phyloP scores from a whole-genome alignment of 2,329 filamentous ascomycete species.

The Calonectria hawksworthii region DNA sequence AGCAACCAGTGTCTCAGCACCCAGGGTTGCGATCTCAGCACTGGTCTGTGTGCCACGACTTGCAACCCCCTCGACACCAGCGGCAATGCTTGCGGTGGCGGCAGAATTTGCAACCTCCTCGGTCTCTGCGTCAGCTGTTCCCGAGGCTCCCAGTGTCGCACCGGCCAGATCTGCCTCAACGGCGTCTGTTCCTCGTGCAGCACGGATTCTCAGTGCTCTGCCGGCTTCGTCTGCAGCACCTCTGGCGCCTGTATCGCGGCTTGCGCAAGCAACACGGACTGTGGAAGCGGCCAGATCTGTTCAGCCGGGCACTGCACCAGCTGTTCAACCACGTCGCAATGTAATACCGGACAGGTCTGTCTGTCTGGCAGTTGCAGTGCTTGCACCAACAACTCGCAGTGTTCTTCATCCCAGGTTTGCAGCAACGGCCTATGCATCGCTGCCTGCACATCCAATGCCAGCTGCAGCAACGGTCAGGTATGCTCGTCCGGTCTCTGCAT shows the following conservation, averaged over 20 bases:
- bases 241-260: constrained; percentile 17
- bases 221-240: constrained; percentile 18
- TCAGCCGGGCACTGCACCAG: constrained; percentile 12
- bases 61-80: constrained; percentile 14
- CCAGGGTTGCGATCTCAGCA: constrained; percentile 9
- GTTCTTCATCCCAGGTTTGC: constrained; percentile 25
- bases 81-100: constrained; percentile 13
- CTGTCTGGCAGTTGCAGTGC: constrained; percentile 4
- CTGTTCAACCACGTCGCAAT: constrained; percentile 20
- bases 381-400: constrained; percentile 18
- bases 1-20: constrained; percentile 15
- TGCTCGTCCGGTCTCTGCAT: constrained; percentile 13
- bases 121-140: constrained; percentile 22
- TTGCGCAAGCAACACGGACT: constrained; percentile 16
- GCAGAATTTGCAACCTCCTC: constrained; percentile 5
- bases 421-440: constrained; percentile 14
- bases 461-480: constrained; percentile 12
- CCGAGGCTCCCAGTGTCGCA: constrained; percentile 5
- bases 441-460: constrained; percentile 19
- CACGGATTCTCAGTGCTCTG: constrained; percentile 12
- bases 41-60: background rate
- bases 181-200: constrained; percentile 10
- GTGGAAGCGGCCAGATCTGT: constrained; percentile 22
- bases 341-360: constrained; percentile 11
- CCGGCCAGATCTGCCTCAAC: constrained; percentile 13